Evolutionary conservation across 306 rosid species (phyloP).

Genomic region (Vicia faba): DNA sequence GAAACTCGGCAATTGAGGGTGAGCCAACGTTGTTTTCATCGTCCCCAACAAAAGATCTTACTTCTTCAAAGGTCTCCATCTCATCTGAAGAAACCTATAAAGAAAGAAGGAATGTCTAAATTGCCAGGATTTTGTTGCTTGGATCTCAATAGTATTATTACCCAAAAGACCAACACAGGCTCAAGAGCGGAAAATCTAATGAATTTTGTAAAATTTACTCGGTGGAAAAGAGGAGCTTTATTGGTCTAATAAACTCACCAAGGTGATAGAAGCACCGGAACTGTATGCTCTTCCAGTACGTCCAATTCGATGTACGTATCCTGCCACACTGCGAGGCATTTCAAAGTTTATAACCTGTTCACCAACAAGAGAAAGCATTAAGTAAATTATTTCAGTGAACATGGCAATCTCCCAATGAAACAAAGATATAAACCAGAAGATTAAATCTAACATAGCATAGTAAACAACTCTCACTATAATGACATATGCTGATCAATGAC

Average conservation of each 20-base stretch:
- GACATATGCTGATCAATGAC: slow-evolving; percentile 3
- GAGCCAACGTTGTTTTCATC: slow-evolving; percentile 62
- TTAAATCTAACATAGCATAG: slow-evolving; percentile 10
- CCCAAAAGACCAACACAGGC: slow-evolving; percentile 7
- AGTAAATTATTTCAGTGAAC: slow-evolving; percentile 18
- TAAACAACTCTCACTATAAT: slow-evolving; percentile 2
- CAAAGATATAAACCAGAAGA: slow-evolving; percentile 22
- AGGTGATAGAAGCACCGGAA: slow-evolving; percentile 84
- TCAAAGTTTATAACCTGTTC: slow-evolving; percentile 89
- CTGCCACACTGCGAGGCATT: slow-evolving; percentile 76
- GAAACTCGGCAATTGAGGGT: slow-evolving; percentile 63
- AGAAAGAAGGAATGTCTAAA: slow-evolving; percentile 32
- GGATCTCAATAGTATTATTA: slow-evolving; percentile 26
- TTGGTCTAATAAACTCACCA: slow-evolving; percentile 62
- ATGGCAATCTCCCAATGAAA: slow-evolving; percentile 18
- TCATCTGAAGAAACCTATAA: slow-evolving; percentile 84
- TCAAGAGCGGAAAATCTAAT: slow-evolving; percentile 6
- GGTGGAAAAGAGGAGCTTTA: slow-evolving; percentile 2
- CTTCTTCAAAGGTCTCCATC: slow-evolving; percentile 73
- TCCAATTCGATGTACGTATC: slow-evolving; percentile 91
- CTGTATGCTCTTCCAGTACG: slow-evolving; percentile 96
- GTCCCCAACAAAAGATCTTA: slow-evolving; percentile 69
- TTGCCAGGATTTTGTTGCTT: slow-evolving; percentile 13
- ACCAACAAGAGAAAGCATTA: slow-evolving; percentile 24
- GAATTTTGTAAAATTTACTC: slow-evolving; percentile 2